A percentile compares a stretch with the other conserved stretches of the same genome.
Conservation (phyloP, 2,329 filamentous ascomycete genomes). For the Scedosporium aurantiacum region DNA sequence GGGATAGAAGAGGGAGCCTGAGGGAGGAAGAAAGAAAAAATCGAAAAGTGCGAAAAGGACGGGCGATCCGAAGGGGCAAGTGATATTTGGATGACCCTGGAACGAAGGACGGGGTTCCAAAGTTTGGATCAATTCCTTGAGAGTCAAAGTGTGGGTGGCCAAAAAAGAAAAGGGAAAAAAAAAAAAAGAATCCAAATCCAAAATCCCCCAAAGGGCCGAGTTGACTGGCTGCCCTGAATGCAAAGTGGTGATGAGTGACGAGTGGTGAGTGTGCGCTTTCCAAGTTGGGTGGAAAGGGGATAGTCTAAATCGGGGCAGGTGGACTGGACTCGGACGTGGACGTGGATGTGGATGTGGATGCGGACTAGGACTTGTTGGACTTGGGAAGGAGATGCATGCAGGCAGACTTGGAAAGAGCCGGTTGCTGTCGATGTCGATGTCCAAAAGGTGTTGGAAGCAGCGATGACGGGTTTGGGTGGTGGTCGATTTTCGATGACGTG, state of each 20-base stretch:
- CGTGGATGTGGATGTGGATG: neutral
- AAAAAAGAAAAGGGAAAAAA: neutral
- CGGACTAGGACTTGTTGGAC: neutral
- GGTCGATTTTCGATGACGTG: slow-evolving; percentile 1
- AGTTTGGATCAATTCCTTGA: neutral
- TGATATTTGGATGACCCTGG: no score
- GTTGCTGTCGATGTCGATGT: no score
- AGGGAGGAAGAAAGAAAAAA: neutral
- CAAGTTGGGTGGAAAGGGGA: neutral
- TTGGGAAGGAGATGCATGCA: no score
- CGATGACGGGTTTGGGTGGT: neutral
- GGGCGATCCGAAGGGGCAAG: neutral
- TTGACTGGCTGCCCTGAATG: neutral
- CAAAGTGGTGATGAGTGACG: neutral
- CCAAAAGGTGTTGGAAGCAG: neutral
- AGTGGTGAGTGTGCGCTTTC: neutral
- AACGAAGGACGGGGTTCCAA: no score
- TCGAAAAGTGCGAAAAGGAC: neutral
- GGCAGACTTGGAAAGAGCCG: no score
- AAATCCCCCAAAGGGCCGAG: neutral
- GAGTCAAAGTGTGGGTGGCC: neutral
- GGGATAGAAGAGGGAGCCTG: neutral
- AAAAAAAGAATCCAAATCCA: no score
- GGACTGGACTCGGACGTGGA: neutral
- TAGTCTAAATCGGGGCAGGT: neutral